Evolutionary conservation across 805 yeast species (phyloP).

Genomic region (Pichia manshurica): DNA sequence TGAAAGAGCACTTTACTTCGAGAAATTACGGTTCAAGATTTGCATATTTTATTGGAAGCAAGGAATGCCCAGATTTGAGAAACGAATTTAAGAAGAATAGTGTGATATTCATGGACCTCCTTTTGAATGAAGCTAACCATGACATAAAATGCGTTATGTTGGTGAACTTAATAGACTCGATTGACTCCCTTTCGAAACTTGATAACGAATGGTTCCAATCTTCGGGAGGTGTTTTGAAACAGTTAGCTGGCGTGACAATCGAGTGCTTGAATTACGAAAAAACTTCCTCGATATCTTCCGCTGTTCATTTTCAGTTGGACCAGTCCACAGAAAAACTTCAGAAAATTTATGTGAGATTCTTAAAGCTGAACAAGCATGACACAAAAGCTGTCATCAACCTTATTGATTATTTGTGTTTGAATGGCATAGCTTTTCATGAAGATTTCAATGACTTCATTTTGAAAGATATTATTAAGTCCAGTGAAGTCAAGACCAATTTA

Average conservation of each 20-base stretch:
- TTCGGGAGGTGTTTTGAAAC: slow-evolving; percentile 42
- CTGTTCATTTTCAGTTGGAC: slow-evolving; percentile 62
- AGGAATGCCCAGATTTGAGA: slow-evolving; percentile 53
- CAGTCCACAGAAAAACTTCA: slow-evolving; percentile 66
- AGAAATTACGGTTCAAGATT: slow-evolving; percentile 62
- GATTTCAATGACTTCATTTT: slow-evolving; percentile 54
- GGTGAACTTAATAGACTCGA: slow-evolving; percentile 66
- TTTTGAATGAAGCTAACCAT: slow-evolving; percentile 40
- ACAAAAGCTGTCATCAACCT: slow-evolving; percentile 36
- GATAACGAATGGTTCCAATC: slow-evolving; percentile 50
- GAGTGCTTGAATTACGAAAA: slow-evolving; percentile 39
- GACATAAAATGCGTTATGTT: slow-evolving; percentile 58
- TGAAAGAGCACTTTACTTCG: slow-evolving; percentile 57
- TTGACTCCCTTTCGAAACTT: slow-evolving; percentile 43
- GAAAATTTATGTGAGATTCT: slow-evolving; percentile 33
- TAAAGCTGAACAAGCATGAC: slow-evolving; percentile 13
- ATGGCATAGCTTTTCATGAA: slow-evolving; percentile 41
- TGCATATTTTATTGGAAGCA: slow-evolving; percentile 55
- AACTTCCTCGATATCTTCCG: slow-evolving; percentile 44
- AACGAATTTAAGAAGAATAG: slow-evolving; percentile 49
- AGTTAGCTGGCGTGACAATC: slow-evolving; percentile 38
- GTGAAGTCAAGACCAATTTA: slow-evolving; percentile 42
- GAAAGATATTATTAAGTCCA: slow-evolving; percentile 45
- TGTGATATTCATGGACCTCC: slow-evolving; percentile 41
- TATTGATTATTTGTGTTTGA: slow-evolving; percentile 39